Evolutionary conservation across 2,329 filamentous ascomycete species (phyloP), one percentile per base, ranked within the genome.

Genomic region (Trichophyton simii): DNA sequence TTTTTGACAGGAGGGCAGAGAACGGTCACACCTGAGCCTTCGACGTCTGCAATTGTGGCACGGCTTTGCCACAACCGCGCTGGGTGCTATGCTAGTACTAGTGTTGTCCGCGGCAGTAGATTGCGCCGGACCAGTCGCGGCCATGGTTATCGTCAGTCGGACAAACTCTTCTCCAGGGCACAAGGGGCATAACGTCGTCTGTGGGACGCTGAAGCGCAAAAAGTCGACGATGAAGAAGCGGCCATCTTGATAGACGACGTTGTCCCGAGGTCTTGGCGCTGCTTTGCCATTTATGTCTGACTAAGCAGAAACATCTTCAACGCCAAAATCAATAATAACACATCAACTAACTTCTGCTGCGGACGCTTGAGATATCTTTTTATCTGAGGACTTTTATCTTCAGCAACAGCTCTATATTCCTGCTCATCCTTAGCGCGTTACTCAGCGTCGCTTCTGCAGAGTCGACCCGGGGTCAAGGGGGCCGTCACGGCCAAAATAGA

Each of bases 11-110:
- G 71, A 73, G 36, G 75, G 75, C 58, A 71, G 69, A 63, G 71
- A 72, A 69, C 74, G 74, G 63, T 76, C 75, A 70, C 75, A 77
- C 60, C 72, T 74, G 38, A 77, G 72, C 67, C 75, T 74, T 62
- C 73, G 73, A 60, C 75, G 75, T 62, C 75, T 74, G 66, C 75
- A 77, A 63, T 74, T 76, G 66, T 77, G 75, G 62, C 75, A 76
- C 60, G 62, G 60, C 54, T 57, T 57, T 57, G 54, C 46, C 20
- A 28, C 46, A 28, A 6, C 46, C 9, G 46, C 46, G 22, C 46
- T 50, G 46, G 46, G 18, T 22, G 18, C 25, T 22, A 50, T 22
- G 15, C 15, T 18, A 5, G 15, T 6, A 44, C n/a, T n/a, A 2
- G 15, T n/a, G n/a, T 1, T 28, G 9, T 52, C 46, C 8, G 15